A percentile compares a stretch with the other conserved stretches of the same genome.
phyloP scores from a whole-genome alignment of 768 basidiomycete species.

The Boletus fagicola region DNA sequence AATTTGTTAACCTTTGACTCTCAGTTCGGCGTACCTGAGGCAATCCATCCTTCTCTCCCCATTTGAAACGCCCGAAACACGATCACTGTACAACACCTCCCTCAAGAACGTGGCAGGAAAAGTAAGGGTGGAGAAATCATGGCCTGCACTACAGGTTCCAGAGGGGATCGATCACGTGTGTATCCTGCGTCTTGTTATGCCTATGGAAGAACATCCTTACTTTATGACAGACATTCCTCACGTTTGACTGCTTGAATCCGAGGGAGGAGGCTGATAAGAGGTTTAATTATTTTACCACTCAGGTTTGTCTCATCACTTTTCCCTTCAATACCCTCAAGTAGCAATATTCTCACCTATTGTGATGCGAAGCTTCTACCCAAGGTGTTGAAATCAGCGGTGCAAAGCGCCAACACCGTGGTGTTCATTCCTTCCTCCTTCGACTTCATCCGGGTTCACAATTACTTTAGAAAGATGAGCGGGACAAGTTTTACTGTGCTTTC shows the following conservation, averaged over 20 bases:
- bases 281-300: slow-evolving; percentile 83
- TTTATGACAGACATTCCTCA: slow-evolving; percentile 56
- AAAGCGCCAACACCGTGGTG: slow-evolving; percentile 82
- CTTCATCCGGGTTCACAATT: slow-evolving; percentile 87
- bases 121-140: slow-evolving; percentile 63
- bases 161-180: slow-evolving; percentile 80
- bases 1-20: not conserved
- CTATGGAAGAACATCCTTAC: not conserved
- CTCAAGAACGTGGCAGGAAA: slow-evolving; percentile 87
- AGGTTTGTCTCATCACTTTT: slow-evolving; percentile 44
- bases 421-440: slow-evolving; percentile 96
- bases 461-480: slow-evolving; percentile 71
- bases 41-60: slow-evolving; percentile 87
- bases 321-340: not conserved
- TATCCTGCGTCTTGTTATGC: not conserved
- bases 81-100: slow-evolving; percentile 69
- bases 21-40: slow-evolving; percentile 79
- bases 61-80: slow-evolving; percentile 86
- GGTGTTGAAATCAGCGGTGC: slow-evolving; percentile 89
- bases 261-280: slow-evolving; percentile 84
- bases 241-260: slow-evolving; percentile 69
- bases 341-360: not conserved
- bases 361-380: slow-evolving; percentile 68
- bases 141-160: slow-evolving; percentile 74
- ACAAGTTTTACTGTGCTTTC: slow-evolving; percentile 82